Evolutionary conservation across 1,284 basidiomycete species (phyloP), one percentile per base, ranked within the genome.

Genomic region (Moniliophthora roreri): DNA sequence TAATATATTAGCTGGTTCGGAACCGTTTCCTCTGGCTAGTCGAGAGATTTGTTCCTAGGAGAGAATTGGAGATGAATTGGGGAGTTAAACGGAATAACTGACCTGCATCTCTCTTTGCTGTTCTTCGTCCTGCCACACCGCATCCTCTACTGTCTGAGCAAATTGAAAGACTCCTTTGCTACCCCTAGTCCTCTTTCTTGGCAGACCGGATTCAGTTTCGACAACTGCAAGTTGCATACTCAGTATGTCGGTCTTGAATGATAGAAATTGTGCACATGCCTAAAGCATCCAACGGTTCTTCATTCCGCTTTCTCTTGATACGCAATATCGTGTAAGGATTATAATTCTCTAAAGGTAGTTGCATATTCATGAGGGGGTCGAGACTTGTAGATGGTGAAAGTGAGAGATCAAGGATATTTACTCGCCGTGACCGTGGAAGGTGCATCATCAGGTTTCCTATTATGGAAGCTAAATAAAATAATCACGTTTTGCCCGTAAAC

Each of bases 241-340:
- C 37, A 52, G 50, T 55, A 21, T 18, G 10, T 2, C 15, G 18
- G 9, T 21, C 23, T 8, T 11, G 23, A 39, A 20, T 32, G 16
- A 46, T 23, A 20, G 50, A 24, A n/a, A 16, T 20, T 32, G 16
- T 39, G 47, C 55, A 58, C 74, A 61, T 70, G 85, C 88, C 84
- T 58, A 91, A 75, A 39, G 85, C 87, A 69, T 91, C 88, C 40
- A 90, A 72, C 32, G 88, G 87, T 63, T 89, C 89, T 60, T 91
- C 89, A 40, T 80, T 85, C 32, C 89, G 76, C 63, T 90, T 91
- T 24, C 88, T 77, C 66, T 91, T 91, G 68, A 91, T 89, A 40
- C 89, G 81, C 26, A 91, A 66, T 59, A 91, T 85, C 0, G 88
- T 87, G 61, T 80, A 85, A 2, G 81, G 67, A 37, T 78, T 75